A percentile compares a stretch with the other conserved stretches of the same genome.
These are phyloP conservation scores for Adansonia grandidieri DNA, from an alignment of 441 rosid genomes.

Conservation along the genomic window DNA sequence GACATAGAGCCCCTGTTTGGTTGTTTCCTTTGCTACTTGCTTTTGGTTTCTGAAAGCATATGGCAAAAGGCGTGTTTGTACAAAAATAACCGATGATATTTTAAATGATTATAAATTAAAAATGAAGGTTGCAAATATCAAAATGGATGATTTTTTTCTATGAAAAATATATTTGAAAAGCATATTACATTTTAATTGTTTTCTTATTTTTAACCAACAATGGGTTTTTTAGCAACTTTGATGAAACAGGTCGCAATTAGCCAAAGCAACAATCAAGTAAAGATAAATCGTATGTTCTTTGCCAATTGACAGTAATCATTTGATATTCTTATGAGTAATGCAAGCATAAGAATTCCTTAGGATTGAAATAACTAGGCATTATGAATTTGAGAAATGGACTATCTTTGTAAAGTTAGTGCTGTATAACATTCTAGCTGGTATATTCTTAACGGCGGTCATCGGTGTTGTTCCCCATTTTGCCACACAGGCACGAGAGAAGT, in stretches of 20 bases:
- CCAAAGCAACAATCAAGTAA: neutral
- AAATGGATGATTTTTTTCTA: slow-evolving; percentile 3
- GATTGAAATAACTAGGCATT: slow-evolving; percentile 19
- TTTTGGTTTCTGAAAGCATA: neutral
- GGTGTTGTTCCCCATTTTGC: slow-evolving; percentile 30
- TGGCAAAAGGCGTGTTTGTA: neutral
- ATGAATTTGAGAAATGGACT: slow-evolving; percentile 18
- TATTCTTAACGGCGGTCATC: slow-evolving; percentile 28
- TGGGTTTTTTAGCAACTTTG: slow-evolving; percentile 3
- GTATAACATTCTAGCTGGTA: slow-evolving; percentile 18
- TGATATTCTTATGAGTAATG: slow-evolving; percentile 5
- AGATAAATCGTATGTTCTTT: neutral
- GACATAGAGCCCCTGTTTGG: neutral
- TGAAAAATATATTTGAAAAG: slow-evolving; percentile 1
- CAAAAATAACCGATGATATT: neutral
- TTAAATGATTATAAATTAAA: neutral
- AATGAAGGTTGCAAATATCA: neutral
- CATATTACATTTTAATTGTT: neutral
- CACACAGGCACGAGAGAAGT: slow-evolving; percentile 88
- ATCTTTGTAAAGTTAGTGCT: slow-evolving; percentile 17
- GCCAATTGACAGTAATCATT: neutral
- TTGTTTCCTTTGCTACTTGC: neutral
- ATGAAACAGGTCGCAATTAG: neutral
- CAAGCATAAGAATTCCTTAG: slow-evolving; percentile 10
- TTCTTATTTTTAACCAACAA: neutral